Conservation (phyloP, 106 monocot species). For the Phalaenopsis equestris region DNA sequence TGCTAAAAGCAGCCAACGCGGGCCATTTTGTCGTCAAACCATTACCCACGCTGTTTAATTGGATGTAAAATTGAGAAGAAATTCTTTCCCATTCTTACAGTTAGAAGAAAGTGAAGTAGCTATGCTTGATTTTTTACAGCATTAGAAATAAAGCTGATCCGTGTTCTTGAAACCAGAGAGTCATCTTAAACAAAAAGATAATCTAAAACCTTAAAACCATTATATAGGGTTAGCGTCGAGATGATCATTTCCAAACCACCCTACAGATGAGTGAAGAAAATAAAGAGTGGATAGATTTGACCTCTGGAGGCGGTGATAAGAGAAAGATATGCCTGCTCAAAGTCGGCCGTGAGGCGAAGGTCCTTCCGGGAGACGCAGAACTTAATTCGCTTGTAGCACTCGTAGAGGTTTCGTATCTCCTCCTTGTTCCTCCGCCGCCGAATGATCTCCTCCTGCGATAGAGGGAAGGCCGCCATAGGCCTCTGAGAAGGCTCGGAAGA, state of each 20-base stretch:
- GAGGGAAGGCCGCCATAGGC: slow-evolving; percentile 6
- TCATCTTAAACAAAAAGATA: not conserved
- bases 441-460: slow-evolving; percentile 58
- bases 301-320: slow-evolving; percentile 91
- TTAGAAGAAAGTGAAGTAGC: not conserved
- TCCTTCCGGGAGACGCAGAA: slow-evolving; percentile 63
- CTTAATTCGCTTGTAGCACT: slow-evolving; percentile 72
- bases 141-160: not conserved
- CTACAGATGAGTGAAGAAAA: not conserved
- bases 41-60: not conserved
- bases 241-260: not conserved
- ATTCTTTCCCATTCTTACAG: not conserved
- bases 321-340: slow-evolving; percentile 87
- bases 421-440: slow-evolving; percentile 58
- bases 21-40: not conserved
- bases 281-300: slow-evolving; percentile 13
- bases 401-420: slow-evolving; percentile 65
- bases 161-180: not conserved
- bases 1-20: not conserved
- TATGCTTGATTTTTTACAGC: not conserved
- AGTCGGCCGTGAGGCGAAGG: slow-evolving; percentile 57
- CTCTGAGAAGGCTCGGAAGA: slow-evolving; percentile 6
- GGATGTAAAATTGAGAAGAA: not conserved
- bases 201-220: slow-evolving; percentile 1
- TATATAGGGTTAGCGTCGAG: not conserved